These are phyloP conservation scores for Hemileccinum impolitum DNA, from an alignment of 768 basidiomycete species.

Conservation along the genomic window DNA sequence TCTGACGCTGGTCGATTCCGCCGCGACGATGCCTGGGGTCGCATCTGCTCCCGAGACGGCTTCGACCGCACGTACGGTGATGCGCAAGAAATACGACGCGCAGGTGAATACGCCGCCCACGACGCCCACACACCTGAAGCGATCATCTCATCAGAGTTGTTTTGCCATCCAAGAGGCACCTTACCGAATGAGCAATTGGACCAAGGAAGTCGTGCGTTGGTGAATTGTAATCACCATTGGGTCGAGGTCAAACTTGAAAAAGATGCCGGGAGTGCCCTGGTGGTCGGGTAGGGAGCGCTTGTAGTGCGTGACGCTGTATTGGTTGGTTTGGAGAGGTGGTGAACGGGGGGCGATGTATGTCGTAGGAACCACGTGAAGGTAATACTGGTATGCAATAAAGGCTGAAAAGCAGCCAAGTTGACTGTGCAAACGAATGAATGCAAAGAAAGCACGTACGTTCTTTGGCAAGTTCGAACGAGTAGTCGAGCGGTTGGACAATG, in stretches of 20 bases:
- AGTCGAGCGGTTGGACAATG: conserved; percentile 91
- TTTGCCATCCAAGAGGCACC: neutral
- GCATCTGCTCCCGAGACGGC: conserved; percentile 56
- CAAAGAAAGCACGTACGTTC: conserved; percentile 44
- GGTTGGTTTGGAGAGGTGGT: conserved; percentile 64
- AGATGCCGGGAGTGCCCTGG: conserved; percentile 85
- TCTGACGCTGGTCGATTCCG: conserved; percentile 60
- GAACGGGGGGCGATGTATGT: conserved; percentile 80
- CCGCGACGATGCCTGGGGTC: conserved; percentile 56
- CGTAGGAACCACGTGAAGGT: conserved; percentile 92
- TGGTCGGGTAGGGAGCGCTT: conserved; percentile 71
- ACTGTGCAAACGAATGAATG: neutral
- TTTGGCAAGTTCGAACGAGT: conserved; percentile 73
- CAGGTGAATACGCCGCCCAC: conserved; percentile 90
- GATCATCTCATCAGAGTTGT: neutral
- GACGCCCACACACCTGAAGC: conserved; percentile 76
- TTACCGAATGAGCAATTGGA: conserved; percentile 78
- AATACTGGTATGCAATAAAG: conserved; percentile 92
- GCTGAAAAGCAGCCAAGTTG: conserved; percentile 39
- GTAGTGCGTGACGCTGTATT: conserved; percentile 96
- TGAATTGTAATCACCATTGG: conserved; percentile 81
- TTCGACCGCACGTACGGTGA: conserved; percentile 61
- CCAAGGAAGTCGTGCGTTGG: conserved; percentile 81
- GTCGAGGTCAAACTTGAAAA: conserved; percentile 98
- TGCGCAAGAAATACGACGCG: conserved; percentile 69